Percentiles rank a stretch among this genome's conserved stretches.
Conservation (phyloP, 2,329 filamentous ascomycete genomes). For the Aspergillus felis region DNA sequence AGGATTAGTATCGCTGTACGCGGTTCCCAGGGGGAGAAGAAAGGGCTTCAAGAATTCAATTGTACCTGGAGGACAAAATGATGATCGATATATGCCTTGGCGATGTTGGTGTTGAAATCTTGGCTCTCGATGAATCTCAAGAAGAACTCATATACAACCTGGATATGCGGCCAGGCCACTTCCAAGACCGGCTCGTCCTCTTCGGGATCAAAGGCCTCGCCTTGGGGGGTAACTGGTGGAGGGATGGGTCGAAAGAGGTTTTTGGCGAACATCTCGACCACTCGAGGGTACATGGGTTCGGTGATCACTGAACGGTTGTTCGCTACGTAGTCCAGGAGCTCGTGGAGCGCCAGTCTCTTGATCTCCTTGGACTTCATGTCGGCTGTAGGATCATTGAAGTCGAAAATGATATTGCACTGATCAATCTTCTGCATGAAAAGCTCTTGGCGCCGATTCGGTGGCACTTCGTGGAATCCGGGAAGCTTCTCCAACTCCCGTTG, state of each 20-base stretch:
- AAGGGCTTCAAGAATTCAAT: not conserved
- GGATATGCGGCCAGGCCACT: constrained; percentile 98
- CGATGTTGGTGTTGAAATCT: constrained; percentile 99
- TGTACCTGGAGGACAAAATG: constrained; percentile 81
- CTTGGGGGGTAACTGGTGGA: constrained; percentile 94
- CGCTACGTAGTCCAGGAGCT: constrained; percentile 94
- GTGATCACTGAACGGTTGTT: constrained; percentile 99
- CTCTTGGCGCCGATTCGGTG: constrained; percentile 89
- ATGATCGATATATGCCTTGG: constrained; percentile 98
- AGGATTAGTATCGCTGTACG: constrained; percentile 6
- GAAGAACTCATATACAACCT: constrained; percentile 99
- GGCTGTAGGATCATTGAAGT: constrained; percentile 96
- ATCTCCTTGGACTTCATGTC: constrained; percentile 99
- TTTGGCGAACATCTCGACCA: constrained; percentile 99
- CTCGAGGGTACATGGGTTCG: constrained; percentile 96
- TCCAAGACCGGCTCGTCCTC: constrained; percentile 97
- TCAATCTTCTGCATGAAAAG: constrained; percentile 99
- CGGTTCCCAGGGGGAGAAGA: not conserved
- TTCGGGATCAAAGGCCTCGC: constrained; percentile 96
- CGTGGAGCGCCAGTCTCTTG: constrained; percentile 91
- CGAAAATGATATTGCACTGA: constrained; percentile 99
- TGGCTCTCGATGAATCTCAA: constrained; percentile 98
- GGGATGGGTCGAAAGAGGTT: constrained; percentile 97
- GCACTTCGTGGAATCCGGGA: constrained; percentile 95
- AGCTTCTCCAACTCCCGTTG: constrained; percentile 92